Conservation (phyloP, 495 filamentous ascomycete genomes). For the Hypoxylon fragiforme region DNA sequence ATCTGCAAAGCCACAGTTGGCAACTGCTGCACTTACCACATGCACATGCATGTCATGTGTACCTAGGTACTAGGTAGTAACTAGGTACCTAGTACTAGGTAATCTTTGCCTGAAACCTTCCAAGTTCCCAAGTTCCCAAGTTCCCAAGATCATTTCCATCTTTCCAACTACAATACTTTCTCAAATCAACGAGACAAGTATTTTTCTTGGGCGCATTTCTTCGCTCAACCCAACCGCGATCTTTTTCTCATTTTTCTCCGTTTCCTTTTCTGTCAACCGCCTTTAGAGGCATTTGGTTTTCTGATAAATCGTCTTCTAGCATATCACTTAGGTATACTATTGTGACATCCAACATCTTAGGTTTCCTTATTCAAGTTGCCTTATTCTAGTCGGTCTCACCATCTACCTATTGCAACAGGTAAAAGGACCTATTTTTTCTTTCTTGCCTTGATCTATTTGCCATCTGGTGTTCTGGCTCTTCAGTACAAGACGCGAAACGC, state of each 20-base stretch:
- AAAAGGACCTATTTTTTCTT: slow-evolving; percentile 23
- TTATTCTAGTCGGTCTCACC: neutral
- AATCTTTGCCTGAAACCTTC: no score
- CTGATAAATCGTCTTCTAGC: slow-evolving; percentile 16
- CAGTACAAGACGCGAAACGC: slow-evolving; percentile 11
- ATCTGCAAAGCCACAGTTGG: no score
- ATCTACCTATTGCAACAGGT: slow-evolving; percentile 2
- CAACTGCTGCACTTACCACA: neutral
- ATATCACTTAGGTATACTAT: slow-evolving; percentile 14
- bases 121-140: no score
- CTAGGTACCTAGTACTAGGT: no score
- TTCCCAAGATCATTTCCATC: neutral
- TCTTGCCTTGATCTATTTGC: slow-evolving; percentile 14
- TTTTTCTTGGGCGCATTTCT: slow-evolving; percentile 14
- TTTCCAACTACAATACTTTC: neutral
- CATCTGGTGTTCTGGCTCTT: slow-evolving; percentile 4
- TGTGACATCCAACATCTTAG: slow-evolving; percentile 7
- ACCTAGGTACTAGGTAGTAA: no score
- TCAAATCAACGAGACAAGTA: slow-evolving; percentile 5
- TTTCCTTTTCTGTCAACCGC: neutral
- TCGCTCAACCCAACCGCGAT: slow-evolving; percentile 11
- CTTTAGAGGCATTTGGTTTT: slow-evolving; percentile 21
- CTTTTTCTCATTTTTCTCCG: neutral
- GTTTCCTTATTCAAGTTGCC: slow-evolving; percentile 1
- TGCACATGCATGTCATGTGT: neutral